phyloP scores from a whole-genome alignment of 2,329 filamentous ascomycete genomes.

The Leptosphaerulina australis region DNA sequence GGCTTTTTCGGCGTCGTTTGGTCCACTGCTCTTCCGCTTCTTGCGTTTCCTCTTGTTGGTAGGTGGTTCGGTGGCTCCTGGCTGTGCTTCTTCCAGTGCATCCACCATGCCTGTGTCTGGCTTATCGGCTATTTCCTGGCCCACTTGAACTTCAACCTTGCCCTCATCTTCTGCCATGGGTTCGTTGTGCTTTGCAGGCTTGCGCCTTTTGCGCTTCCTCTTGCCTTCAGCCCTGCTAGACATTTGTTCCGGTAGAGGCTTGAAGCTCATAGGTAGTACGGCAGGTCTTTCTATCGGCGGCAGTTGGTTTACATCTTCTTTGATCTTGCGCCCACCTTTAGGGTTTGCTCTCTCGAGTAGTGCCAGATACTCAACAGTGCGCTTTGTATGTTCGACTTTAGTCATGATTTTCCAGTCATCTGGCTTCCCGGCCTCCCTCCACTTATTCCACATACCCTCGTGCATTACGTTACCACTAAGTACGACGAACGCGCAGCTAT shows the following conservation, averaged over 20 bases:
- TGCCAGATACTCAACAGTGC: constrained; percentile 40
- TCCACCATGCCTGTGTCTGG: constrained; percentile 1
- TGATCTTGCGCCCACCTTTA: constrained; percentile 22
- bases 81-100: constrained; percentile 3
- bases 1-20: constrained; percentile 3
- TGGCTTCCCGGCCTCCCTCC: constrained; percentile 35
- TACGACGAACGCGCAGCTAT: constrained; percentile 45
- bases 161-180: neutral
- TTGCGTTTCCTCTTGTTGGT: constrained; percentile 33
- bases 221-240: constrained; percentile 20
- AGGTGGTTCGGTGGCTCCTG: constrained; percentile 4
- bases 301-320: constrained; percentile 9
- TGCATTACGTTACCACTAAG: constrained; percentile 43
- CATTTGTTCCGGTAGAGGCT: neutral
- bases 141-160: constrained; percentile 1
- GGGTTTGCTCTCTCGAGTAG: constrained; percentile 33
- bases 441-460: constrained; percentile 39
- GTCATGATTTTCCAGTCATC: constrained; percentile 46
- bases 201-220: constrained; percentile 33
- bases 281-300: constrained; percentile 32
- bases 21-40: constrained; percentile 26
- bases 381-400: constrained; percentile 42
- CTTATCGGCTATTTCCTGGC: neutral
- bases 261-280: constrained; percentile 17
- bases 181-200: constrained; percentile 16